Evolutionary conservation across 495 filamentous ascomycete species (phyloP).

Genomic region (Lasiosphaeriaceae sp.): DNA sequence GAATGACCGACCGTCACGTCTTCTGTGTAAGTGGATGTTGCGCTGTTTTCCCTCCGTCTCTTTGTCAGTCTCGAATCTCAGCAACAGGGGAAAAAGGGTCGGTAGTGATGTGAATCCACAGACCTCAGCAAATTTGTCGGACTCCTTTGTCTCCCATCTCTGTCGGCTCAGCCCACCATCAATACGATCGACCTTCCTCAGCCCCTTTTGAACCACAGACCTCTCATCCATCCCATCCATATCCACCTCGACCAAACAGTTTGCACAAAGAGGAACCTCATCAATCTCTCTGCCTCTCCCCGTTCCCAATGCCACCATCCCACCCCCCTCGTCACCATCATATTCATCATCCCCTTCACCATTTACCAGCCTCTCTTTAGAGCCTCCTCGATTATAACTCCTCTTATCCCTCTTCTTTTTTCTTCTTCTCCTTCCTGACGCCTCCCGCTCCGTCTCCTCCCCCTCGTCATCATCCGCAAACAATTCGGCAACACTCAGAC

Average conservation of each 20-base stretch:
- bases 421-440: background rate
- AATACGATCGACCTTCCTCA: slow-evolving; percentile 21
- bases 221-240: slow-evolving; percentile 11
- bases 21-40: background rate
- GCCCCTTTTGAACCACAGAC: slow-evolving; percentile 18
- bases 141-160: slow-evolving; percentile 25
- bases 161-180: slow-evolving; percentile 24
- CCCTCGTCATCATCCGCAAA: slow-evolving; percentile 3
- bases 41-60: background rate
- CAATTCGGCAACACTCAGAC: slow-evolving; percentile 13
- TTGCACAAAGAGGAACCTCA: slow-evolving; percentile 33
- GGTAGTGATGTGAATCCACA: background rate
- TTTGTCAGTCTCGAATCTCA: slow-evolving; percentile 6
- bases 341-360: background rate
- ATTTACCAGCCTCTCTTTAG: background rate
- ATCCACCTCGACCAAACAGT: slow-evolving; percentile 27
- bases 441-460: background rate
- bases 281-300: slow-evolving; percentile 25
- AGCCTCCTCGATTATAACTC: no score
- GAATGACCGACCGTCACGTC: background rate
- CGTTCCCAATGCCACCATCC: slow-evolving; percentile 4
- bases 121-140: slow-evolving; percentile 2
- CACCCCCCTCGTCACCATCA: background rate
- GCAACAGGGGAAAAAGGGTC: background rate
- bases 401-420: background rate